These are phyloP conservation scores for Adansonia rubrostipa DNA, from an alignment of 441 rosid species.

Conservation along the genomic window DNA sequence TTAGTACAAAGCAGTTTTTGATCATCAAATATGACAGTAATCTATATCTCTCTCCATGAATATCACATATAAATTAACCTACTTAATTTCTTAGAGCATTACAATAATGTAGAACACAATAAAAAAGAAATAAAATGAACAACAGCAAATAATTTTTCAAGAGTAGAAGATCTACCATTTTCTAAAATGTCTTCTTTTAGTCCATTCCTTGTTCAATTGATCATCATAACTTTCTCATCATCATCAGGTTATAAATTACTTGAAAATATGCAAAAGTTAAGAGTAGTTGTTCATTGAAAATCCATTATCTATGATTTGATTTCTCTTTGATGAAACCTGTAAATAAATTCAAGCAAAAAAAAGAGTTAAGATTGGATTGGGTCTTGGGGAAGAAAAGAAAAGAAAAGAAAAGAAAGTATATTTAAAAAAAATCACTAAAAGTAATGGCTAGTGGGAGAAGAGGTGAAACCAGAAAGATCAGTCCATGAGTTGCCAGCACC, in stretches of 20 bases:
- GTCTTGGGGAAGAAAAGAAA: neutral
- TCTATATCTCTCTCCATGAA: conserved; percentile 1
- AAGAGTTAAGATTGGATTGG: neutral
- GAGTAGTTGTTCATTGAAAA: conserved; percentile 15
- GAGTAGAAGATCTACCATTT: conserved; percentile 35
- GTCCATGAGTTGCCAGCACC: conserved; percentile 49
- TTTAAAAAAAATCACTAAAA: conserved; percentile 30
- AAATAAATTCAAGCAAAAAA: neutral
- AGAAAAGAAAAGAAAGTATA: neutral
- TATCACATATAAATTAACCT: conserved; percentile 11
- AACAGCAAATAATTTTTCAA: conserved; percentile 17
- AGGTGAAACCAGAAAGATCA: conserved; percentile 43
- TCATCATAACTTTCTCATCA: neutral
- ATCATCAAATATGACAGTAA: no score
- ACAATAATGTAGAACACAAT: conserved; percentile 23
- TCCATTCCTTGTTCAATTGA: neutral
- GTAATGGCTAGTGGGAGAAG: conserved; percentile 49
- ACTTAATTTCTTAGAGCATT: conserved; percentile 7
- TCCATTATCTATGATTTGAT: conserved; percentile 25
- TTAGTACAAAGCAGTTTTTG: conserved; percentile 30
- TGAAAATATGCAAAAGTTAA: conserved; percentile 25
- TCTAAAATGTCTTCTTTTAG: conserved; percentile 3
- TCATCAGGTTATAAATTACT: neutral
- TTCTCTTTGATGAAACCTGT: conserved; percentile 31
- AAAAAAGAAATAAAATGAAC: conserved; percentile 6